Evolutionary conservation across 73 alveolate genomes (phyloP), one percentile per base, ranked within the genome.

Genomic region (Stentor roeselii): DNA sequence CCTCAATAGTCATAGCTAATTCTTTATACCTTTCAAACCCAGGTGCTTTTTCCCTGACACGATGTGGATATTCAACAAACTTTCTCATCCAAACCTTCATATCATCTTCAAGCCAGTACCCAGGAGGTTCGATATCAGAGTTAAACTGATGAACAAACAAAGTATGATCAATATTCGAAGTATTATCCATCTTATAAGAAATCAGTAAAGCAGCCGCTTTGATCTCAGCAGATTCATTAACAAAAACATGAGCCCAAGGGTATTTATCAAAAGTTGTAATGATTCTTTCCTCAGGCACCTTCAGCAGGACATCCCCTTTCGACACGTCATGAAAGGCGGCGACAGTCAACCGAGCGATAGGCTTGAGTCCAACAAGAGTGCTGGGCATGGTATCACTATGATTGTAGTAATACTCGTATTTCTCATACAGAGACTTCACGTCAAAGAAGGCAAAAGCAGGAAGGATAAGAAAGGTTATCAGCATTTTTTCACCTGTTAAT

Each of bases 91-190:
- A 67, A 21, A 21, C 80, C 34, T 67, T 67, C 21, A 21, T 27
- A 27, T 67, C 80, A 30, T 21, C 42, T 21, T 67, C 80, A 67
- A 21, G 37, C 80, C 80, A 67, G 34, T 21, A 21, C 2, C 80
- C 80, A 30, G 80, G 80, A 1, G 80, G 41, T 21, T 67, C 80
- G 2, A 67, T 67, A 2, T 67, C 80, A 67, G 80, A 67, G 11
- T 21, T 21, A 67, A 67, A 67, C 14, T 67, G 37, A 67, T 67
- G n/a, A 11, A 67, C 34, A 32, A 27, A 67, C 21, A 21, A n/a
- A 21, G 15, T 67, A 67, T 21, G 80, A 34, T 36, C 37, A 30
- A 1, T 30, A 21, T 14, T 27, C 34, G 80, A 67, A 34, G 80
- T 67, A 50, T 50, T 50, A 21, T 50, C 67, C 67, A 50, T 50